Evolutionary conservation across 2,329 filamentous ascomycete genomes (phyloP).

Genomic region (Fusarium sp.): DNA sequence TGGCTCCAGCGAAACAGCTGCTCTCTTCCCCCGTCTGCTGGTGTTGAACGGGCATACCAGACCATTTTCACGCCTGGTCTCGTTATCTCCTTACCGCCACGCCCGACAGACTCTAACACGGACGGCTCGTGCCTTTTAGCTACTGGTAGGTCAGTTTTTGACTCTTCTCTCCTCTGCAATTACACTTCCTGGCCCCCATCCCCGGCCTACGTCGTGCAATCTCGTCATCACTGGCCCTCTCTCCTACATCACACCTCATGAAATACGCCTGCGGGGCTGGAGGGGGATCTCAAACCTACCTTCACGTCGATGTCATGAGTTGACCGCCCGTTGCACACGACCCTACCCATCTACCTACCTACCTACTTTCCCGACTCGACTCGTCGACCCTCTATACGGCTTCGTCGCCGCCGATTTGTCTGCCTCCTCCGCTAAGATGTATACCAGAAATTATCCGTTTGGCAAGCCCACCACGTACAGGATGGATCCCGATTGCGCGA

Average conservation of each 20-base stretch:
- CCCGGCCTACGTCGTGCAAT: slow-evolving; percentile 34
- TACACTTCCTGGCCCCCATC: slow-evolving; percentile 34
- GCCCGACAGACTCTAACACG: slow-evolving; percentile 38
- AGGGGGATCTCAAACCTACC: slow-evolving; percentile 41
- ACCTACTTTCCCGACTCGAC: slow-evolving; percentile 20
- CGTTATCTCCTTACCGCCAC: slow-evolving; percentile 47
- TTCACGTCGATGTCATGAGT: slow-evolving; percentile 43
- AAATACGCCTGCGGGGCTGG: slow-evolving; percentile 45
- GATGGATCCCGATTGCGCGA: slow-evolving; percentile 78
- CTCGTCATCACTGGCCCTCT: slow-evolving; percentile 32
- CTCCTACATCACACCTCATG: slow-evolving; percentile 43
- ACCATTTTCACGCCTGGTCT: slow-evolving; percentile 46
- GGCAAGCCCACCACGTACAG: slow-evolving; percentile 64
- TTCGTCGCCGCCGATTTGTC: slow-evolving; percentile 33
- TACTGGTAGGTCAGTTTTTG: slow-evolving; percentile 47
- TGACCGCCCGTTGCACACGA: slow-evolving; percentile 42
- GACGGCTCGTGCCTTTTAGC: slow-evolving; percentile 35
- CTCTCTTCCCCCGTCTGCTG: slow-evolving; percentile 41
- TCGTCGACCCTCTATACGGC: slow-evolving; percentile 17
- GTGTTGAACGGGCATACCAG: slow-evolving; percentile 42
- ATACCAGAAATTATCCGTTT: slow-evolving; percentile 59
- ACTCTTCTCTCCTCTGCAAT: slow-evolving; percentile 32
- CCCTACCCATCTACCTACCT: slow-evolving; percentile 18
- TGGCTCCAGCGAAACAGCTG: slow-evolving; percentile 49
- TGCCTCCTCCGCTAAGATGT: slow-evolving; percentile 61